Evolutionary conservation across 139 green algal genomes (phyloP).

Genomic region (Coccomyxa sp.): DNA sequence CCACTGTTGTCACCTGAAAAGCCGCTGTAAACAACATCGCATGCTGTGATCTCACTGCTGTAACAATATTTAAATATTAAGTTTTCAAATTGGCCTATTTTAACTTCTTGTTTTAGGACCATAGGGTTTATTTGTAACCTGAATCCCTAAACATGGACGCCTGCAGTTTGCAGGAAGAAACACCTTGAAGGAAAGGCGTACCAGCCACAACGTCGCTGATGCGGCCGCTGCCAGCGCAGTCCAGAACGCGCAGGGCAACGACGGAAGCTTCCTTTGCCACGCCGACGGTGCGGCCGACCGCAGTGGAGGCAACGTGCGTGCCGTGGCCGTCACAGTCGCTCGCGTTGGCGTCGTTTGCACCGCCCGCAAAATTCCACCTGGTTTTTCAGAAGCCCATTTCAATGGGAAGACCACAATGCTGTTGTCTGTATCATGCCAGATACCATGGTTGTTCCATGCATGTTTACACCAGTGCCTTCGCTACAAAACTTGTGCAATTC

Average conservation of each 20-base stretch:
- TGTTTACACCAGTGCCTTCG: background rate
- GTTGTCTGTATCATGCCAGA: background rate
- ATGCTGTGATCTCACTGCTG: too few species aligned
- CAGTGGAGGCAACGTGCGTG: constrained; percentile 35
- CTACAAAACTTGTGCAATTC: background rate
- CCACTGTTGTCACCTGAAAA: too few species aligned
- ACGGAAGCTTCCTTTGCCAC: constrained; percentile 34
- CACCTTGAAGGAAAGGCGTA: background rate
- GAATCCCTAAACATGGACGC: too few species aligned
- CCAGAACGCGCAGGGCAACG: constrained; percentile 30
- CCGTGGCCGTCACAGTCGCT: constrained; percentile 46
- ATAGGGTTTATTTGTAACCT: too few species aligned
- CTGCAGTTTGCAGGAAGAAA: too few species aligned
- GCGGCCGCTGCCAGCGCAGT: constrained; percentile 31
- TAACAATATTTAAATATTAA: too few species aligned
- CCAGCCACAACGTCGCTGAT: constrained; percentile 17
- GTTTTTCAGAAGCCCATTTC: constrained; percentile 17
- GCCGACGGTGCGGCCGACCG: constrained; percentile 29
- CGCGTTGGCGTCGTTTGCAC: background rate
- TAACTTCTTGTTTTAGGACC: too few species aligned
- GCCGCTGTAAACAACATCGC: too few species aligned
- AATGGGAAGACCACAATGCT: background rate
- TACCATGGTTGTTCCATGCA: too few species aligned
- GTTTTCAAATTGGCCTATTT: too few species aligned
- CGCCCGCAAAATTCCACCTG: background rate